phyloP scores from a whole-genome alignment of 805 yeast genomes.

The Priceomyces fermenticarens region DNA sequence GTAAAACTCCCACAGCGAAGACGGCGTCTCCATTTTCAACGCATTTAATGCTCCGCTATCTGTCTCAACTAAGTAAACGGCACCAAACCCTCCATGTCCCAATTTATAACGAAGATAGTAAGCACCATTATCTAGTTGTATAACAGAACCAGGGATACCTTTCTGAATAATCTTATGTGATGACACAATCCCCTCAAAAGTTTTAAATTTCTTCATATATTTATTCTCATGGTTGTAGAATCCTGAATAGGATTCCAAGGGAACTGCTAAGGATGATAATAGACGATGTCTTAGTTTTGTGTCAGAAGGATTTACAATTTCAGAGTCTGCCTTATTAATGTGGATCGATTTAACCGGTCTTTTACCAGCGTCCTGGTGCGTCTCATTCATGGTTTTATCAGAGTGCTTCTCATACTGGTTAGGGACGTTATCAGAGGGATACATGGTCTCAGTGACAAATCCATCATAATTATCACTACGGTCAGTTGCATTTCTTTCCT shows the following conservation, averaged over 20 bases:
- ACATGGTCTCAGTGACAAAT: conserved; percentile 50
- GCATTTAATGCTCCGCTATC: conserved; percentile 57
- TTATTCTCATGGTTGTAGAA: conserved; percentile 31
- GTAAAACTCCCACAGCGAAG: conserved; percentile 79
- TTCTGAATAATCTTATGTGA: conserved; percentile 27
- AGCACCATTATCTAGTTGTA: conserved; percentile 36
- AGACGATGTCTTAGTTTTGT: conserved; percentile 34
- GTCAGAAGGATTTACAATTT: conserved; percentile 42
- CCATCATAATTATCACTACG: conserved; percentile 39
- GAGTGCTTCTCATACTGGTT: background rate
- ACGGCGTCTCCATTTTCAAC: conserved; percentile 67
- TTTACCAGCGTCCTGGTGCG: too few species aligned
- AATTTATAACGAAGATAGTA: conserved; percentile 52
- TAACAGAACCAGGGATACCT: conserved; percentile 38
- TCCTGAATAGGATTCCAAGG: conserved; percentile 29
- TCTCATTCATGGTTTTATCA: background rate
- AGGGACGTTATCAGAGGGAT: conserved; percentile 4
- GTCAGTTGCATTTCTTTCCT: conserved; percentile 18
- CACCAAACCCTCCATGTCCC: conserved; percentile 81
- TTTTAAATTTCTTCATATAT: conserved; percentile 23
- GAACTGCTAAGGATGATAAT: conserved; percentile 34
- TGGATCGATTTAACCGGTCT: background rate
- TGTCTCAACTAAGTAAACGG: conserved; percentile 68
- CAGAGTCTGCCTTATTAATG: background rate
- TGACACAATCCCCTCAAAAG: conserved; percentile 36